Base-by-base conservation (phyloP, 306 rosid species). In the Gastrolobium bilobum region DNA sequence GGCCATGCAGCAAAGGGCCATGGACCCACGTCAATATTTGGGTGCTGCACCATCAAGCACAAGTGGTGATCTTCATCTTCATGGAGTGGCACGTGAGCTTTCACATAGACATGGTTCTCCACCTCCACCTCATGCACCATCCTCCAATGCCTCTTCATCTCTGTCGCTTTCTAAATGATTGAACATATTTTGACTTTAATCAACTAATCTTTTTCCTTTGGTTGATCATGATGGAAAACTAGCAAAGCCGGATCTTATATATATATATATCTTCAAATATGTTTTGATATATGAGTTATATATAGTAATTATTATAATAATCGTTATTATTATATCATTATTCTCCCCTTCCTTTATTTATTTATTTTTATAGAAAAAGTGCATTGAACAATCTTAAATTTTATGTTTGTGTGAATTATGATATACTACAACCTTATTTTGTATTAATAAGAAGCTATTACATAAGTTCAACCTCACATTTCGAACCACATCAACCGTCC, bases 1-100 rank as follows among this genome's bases (percentile, higher is more conserved):
- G 96, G 66, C 82, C 79, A 59, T 81, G 86, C 94, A 91, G 34
- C 97, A 88, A 30, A 84, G 89, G 71, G 84, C 83, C 38, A 26
- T 88, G 4, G 91, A 87, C 74, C 88, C 68, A 9, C 87, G 87
- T 8, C 97, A 87, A 50, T 87, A 80, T 7, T 66, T 68, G 54
- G 71, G 60, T 5, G 40, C 37, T 10, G 82, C 80, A 30, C 65
- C 86, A 3, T 68, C 84, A 4, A 30, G 62, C 0, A 48, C 57
- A 8, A 54, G 86, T 0, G 8, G 44, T 0, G 51, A 65, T 26
- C 67, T 51, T 37, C 69, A 84, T 31, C 89, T 87, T 65, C 90
- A 88, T 7, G 84, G 91, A 2, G 82, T 91, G 91, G 96, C 89
- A 9, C 87, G 88, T 40, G 97, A 87, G 61, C 79, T 88, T 66